Evolutionary conservation across 1,284 basidiomycete species (phyloP), one percentile per base, ranked within the genome.

Genomic region (Gymnopus androsaceus): DNA sequence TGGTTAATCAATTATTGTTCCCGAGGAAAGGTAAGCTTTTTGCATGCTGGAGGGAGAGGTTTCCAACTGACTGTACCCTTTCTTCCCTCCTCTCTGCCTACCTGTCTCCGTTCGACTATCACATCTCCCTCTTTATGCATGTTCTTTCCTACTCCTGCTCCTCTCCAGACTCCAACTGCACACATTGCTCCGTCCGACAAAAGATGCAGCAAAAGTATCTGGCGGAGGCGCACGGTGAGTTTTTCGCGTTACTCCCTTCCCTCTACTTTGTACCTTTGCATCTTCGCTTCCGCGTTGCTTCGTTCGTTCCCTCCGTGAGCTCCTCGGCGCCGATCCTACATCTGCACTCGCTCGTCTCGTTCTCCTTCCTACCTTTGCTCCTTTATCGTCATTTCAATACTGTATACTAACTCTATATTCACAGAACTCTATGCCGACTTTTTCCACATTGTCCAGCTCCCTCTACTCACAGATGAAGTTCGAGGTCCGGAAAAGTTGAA

Each of bases 131-230:
- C 15, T n/a, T n/a, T n/a, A n/a, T n/a, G n/a, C n/a, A n/a, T n/a
- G n/a, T n/a, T n/a, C n/a, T n/a, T n/a, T n/a, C n/a, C n/a, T 38
- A 38, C 7, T 38, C n/a, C 7, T 42, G 17, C 28, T 46, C 28
- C 19, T 25, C 34, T 46, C n/a, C 58, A 94, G 93, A 80, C 53
- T 92, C 94, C 38, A 92, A 92, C 67, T 99, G 96, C 74, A 93
- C 97, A 65, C 96, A 98, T 72, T 99, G 96, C 74, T 80, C 81
- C 40, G 95, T 98, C 21, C 85, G 96, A 59, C 89, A 95, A 75
- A 91, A 90, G 75, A 99, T 99, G 95, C 96, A 98, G 75, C 93
- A 95, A 73, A 98, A 97, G 72, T 98, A 98, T 71, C 84, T 98
- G 28, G 81, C 79, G 54, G 95, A 97, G 75, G 94, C 95, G 25